Percentiles rank a stretch among this genome's conserved stretches.
Conservation (phyloP, 2,329 filamentous ascomycete species). For the Monilinia laxa region DNA sequence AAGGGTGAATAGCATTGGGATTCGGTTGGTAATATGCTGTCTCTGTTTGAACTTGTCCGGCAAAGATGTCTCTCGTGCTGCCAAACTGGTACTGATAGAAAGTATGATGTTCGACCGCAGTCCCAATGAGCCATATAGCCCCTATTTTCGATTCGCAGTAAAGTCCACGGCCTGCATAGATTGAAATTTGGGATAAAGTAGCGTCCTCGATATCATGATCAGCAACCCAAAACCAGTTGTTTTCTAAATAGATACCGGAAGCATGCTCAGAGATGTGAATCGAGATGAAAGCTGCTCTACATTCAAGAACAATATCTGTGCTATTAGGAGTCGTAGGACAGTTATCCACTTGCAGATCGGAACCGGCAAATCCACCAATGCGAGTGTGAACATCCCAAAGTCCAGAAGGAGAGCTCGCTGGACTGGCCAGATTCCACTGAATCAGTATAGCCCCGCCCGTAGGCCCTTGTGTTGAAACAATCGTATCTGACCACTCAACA, state of each 20-base stretch:
- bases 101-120: slow-evolving; percentile 49
- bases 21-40: slow-evolving; percentile 26
- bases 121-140: slow-evolving; percentile 50
- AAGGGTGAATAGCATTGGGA: slow-evolving; percentile 8
- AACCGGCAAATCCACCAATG: slow-evolving; percentile 46
- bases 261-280: slow-evolving; percentile 40
- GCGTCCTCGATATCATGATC: slow-evolving; percentile 45
- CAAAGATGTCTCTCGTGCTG: slow-evolving; percentile 36
- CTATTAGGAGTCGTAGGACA: slow-evolving; percentile 54
- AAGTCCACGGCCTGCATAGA: slow-evolving; percentile 50
- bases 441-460: slow-evolving; percentile 61
- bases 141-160: slow-evolving; percentile 49
- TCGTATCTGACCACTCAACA: slow-evolving; percentile 63
- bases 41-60: slow-evolving; percentile 36
- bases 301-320: slow-evolving; percentile 37
- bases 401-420: slow-evolving; percentile 50
- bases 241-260: slow-evolving; percentile 51
- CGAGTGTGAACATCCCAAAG: slow-evolving; percentile 49
- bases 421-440: slow-evolving; percentile 60
- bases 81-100: slow-evolving; percentile 55
- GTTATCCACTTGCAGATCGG: slow-evolving; percentile 28
- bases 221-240: slow-evolving; percentile 51
- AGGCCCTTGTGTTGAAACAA: slow-evolving; percentile 59
- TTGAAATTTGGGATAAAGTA: slow-evolving; percentile 55
- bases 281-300: slow-evolving; percentile 41